Conservation (phyloP, 2,329 filamentous ascomycete genomes). For the Verticillium alfalfae region DNA sequence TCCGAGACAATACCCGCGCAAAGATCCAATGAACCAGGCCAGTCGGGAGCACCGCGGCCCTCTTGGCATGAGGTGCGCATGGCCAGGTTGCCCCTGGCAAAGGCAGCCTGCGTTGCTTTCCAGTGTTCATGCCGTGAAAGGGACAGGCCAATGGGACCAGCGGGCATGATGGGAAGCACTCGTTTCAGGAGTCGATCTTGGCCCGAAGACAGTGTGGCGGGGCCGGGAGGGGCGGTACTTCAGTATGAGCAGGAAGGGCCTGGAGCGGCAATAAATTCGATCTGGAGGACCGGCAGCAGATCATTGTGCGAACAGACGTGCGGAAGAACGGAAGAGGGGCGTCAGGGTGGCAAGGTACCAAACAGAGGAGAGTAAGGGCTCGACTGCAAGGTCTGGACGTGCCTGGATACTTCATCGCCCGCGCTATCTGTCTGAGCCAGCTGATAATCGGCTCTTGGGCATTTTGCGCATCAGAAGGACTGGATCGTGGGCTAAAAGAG, state of each 20-base stretch:
- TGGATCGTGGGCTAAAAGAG: not conserved
- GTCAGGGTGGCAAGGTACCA: not conserved
- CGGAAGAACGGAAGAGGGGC: not conserved
- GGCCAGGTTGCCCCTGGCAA: not conserved
- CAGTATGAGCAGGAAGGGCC: slow-evolving; percentile 4
- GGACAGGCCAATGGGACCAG: not conserved
- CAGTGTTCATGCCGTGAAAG: slow-evolving; percentile 1
- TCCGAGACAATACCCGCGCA: not conserved
- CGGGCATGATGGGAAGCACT: slow-evolving; percentile 4
- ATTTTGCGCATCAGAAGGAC: not conserved
- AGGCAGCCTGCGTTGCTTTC: not conserved
- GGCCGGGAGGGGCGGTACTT: not conserved
- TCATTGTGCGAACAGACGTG: not conserved
- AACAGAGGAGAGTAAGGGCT: not conserved
- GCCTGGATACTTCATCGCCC: not conserved
- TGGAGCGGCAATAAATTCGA: slow-evolving; percentile 6
- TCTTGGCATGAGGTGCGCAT: not conserved
- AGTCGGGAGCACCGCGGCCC: not conserved
- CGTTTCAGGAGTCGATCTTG: slow-evolving; percentile 14
- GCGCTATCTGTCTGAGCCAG: not conserved
- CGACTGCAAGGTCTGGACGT: not conserved
- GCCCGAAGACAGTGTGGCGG: slow-evolving; percentile 7
- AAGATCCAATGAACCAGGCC: not conserved
- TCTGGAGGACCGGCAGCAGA: not conserved
- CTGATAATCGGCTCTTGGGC: not conserved